Evolutionary conservation across 345 rosid genomes (phyloP).

Genomic region (Gossypium arboreum): DNA sequence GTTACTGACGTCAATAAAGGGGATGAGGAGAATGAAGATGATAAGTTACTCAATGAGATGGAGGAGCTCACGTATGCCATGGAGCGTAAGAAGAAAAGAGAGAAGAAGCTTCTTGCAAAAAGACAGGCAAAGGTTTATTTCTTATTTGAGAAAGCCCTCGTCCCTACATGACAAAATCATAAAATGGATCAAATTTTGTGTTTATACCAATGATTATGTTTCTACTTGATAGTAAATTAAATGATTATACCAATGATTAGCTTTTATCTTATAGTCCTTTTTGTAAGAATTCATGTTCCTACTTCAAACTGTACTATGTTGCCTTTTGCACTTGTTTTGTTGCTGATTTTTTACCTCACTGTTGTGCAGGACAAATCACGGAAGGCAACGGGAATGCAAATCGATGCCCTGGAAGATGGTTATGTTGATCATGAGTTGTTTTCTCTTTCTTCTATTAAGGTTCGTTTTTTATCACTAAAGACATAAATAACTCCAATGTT

Average conservation of each 20-base stretch:
- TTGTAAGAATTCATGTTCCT: background rate
- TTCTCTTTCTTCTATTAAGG: slow-evolving; percentile 93
- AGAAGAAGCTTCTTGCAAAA: slow-evolving; percentile 68
- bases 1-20: slow-evolving; percentile 37
- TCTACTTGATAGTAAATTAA: background rate
- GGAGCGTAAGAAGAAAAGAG: slow-evolving; percentile 78
- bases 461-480: slow-evolving; percentile 14
- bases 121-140: slow-evolving; percentile 70
- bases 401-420: slow-evolving; percentile 82
- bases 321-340: background rate
- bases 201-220: background rate
- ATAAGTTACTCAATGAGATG: slow-evolving; percentile 85
- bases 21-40: slow-evolving; percentile 66
- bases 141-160: background rate
- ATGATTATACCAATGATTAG: background rate
- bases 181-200: background rate
- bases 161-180: background rate
- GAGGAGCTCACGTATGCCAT: slow-evolving; percentile 73
- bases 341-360: slow-evolving; percentile 6
- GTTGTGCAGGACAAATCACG: slow-evolving; percentile 67
- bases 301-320: background rate
- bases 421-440: slow-evolving; percentile 71
- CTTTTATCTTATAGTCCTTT: background rate
- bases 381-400: slow-evolving; percentile 73
- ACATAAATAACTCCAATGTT: background rate